A percentile compares a stretch with the other conserved stretches of the same genome.
Conservation (phyloP, 2,329 filamentous ascomycete genomes). For the Colletotrichum simmondsii region DNA sequence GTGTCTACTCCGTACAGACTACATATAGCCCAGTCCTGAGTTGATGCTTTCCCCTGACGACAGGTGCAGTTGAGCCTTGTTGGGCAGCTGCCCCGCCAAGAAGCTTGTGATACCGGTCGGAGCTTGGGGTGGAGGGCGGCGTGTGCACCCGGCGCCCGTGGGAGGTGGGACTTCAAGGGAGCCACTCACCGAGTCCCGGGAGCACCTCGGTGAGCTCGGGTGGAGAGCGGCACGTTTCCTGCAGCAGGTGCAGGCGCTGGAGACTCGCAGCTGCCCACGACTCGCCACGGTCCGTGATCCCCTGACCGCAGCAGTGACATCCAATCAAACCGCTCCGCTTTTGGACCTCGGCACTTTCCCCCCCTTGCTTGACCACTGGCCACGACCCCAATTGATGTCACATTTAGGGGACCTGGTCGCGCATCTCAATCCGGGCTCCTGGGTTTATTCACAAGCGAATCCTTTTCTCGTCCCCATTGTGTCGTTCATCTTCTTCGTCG, state of each 20-base stretch:
- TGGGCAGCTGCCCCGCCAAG: neutral
- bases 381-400: slow-evolving; percentile 9
- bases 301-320: slow-evolving; percentile 1
- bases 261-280: neutral
- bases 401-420: slow-evolving; percentile 20
- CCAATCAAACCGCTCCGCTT: slow-evolving; percentile 19
- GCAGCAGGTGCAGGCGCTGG: neutral
- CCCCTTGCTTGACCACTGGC: neutral
- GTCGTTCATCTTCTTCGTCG: neutral
- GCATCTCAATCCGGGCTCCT: neutral
- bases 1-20: too few relatives aligned
- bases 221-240: neutral
- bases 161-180: neutral
- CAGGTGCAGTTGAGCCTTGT: neutral
- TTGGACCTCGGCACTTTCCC: slow-evolving; percentile 31
- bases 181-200: slow-evolving; percentile 9
- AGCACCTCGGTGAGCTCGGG: neutral
- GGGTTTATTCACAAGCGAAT: neutral
- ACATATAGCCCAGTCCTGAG: neutral
- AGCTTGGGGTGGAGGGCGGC: neutral
- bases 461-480: neutral
- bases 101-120: slow-evolving; percentile 29
- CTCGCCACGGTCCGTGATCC: neutral
- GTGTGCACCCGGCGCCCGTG: neutral
- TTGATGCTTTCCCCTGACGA: neutral